A percentile compares a stretch with the other conserved stretches of the same genome.
Evolutionary conservation across 2,329 filamentous ascomycete species (phyloP).

Genomic region (Lachnellula subtilissima): DNA sequence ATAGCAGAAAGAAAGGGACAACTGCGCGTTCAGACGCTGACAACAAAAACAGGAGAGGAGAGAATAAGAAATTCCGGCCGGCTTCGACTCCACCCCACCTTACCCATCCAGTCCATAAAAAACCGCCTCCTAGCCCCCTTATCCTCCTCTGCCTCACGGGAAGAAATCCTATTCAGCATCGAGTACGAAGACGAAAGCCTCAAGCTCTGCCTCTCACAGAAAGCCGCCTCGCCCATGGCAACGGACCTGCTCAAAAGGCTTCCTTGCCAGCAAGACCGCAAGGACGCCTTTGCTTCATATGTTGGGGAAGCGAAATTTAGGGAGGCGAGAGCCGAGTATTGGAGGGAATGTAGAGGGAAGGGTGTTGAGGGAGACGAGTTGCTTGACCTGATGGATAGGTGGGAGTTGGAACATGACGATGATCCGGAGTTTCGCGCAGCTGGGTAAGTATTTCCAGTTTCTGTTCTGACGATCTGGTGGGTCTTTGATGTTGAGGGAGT

Average conservation of each 20-base stretch:
- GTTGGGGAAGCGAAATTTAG: neutral
- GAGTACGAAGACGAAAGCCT: neutral
- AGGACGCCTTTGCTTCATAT: neutral
- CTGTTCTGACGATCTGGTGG: too few species aligned
- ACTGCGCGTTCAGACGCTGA: neutral
- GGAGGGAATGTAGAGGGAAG: neutral
- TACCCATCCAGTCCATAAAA: too few species aligned
- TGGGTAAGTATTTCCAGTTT: too few species aligned
- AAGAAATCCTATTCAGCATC: neutral
- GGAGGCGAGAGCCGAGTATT: neutral
- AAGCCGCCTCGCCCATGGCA: neutral
- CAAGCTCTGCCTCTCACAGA: neutral
- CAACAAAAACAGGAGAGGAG: neutral
- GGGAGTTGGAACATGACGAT: neutral
- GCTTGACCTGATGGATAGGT: neutral
- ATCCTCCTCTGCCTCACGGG: neutral
- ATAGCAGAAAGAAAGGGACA: neutral
- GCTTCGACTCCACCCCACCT: neutral
- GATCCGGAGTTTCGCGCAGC: neutral
- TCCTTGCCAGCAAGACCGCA: neutral
- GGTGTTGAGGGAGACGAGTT: neutral
- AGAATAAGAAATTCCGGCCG: neutral
- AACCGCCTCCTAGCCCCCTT: neutral
- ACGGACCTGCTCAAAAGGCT: neutral
- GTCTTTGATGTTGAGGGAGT: too few species aligned